Conservation (phyloP, 805 yeast species). For the Metschnikowia reukaufii region DNA sequence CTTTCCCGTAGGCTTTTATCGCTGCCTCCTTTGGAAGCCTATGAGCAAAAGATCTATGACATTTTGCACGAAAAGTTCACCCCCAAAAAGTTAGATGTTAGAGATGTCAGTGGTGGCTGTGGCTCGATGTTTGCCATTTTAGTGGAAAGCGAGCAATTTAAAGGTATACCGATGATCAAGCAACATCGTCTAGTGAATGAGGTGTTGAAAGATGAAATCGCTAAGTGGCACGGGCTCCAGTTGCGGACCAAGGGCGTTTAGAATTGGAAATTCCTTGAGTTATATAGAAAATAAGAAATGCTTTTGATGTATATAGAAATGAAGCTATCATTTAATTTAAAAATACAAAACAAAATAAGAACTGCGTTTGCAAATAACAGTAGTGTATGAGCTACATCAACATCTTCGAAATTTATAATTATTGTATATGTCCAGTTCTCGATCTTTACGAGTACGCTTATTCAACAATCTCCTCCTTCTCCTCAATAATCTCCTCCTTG, state of each 20-base stretch:
- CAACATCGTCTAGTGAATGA: slow-evolving; percentile 91
- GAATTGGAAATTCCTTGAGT: neutral
- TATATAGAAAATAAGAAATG: neutral
- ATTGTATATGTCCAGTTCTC: slow-evolving; percentile 5
- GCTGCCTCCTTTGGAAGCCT: slow-evolving; percentile 46
- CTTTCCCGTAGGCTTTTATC: slow-evolving; percentile 11
- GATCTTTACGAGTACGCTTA: slow-evolving; percentile 17
- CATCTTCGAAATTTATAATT: neutral
- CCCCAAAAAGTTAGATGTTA: slow-evolving; percentile 66
- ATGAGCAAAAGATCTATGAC: slow-evolving; percentile 62
- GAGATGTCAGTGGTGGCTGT: slow-evolving; percentile 90
- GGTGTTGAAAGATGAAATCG: slow-evolving; percentile 77
- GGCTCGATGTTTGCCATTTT: slow-evolving; percentile 96
- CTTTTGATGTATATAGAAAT: neutral
- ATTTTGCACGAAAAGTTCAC: slow-evolving; percentile 54
- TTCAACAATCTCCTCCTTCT: slow-evolving; percentile 68
- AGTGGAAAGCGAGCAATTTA: slow-evolving; percentile 69
- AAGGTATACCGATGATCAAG: slow-evolving; percentile 80
- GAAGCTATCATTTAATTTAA: neutral
- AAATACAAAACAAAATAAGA: slow-evolving; percentile 3
- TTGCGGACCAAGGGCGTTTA: slow-evolving; percentile 62
- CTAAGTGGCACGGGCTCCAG: slow-evolving; percentile 94
- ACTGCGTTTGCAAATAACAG: neutral
- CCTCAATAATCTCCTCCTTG: slow-evolving; percentile 47
- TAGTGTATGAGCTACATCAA: neutral